Evolutionary conservation across 768 basidiomycete species (phyloP).

Genomic region (Tylopilus subfusipes): DNA sequence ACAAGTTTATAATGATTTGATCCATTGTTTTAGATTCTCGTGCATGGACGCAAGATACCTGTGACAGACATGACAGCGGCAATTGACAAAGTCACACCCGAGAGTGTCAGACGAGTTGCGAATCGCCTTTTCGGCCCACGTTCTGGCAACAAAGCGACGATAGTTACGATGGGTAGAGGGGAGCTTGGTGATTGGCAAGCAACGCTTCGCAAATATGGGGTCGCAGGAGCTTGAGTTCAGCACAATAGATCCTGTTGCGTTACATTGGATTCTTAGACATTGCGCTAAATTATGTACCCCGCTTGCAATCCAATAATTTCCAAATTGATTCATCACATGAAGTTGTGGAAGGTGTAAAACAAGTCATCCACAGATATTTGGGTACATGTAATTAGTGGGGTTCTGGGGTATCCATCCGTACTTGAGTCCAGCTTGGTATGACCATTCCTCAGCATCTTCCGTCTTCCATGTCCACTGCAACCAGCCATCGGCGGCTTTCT

Average conservation of each 20-base stretch:
- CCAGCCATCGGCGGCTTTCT: conserved; percentile 65
- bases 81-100: conserved; percentile 71
- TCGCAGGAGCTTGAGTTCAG: conserved; percentile 35
- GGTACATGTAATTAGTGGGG: conserved; percentile 50
- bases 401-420: conserved; percentile 82
- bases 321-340: background rate
- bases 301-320: background rate
- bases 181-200: conserved; percentile 66
- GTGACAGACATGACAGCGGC: conserved; percentile 88
- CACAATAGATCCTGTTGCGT: background rate
- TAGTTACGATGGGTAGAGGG: conserved; percentile 81
- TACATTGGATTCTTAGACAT: background rate
- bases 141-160: conserved; percentile 63
- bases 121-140: conserved; percentile 66
- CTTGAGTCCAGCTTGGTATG: conserved; percentile 75
- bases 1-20: background rate
- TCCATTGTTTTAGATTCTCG: conserved; percentile 55
- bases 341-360: background rate
- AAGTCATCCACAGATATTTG: conserved; percentile 53
- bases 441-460: conserved; percentile 84
- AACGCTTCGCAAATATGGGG: conserved; percentile 66
- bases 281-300: background rate
- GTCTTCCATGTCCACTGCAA: conserved; percentile 85
- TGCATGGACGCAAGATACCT: conserved; percentile 81
- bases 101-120: conserved; percentile 74